Evolutionary conservation across 1,284 basidiomycete genomes (phyloP).

Genomic region (Sporisorium exsertum): DNA sequence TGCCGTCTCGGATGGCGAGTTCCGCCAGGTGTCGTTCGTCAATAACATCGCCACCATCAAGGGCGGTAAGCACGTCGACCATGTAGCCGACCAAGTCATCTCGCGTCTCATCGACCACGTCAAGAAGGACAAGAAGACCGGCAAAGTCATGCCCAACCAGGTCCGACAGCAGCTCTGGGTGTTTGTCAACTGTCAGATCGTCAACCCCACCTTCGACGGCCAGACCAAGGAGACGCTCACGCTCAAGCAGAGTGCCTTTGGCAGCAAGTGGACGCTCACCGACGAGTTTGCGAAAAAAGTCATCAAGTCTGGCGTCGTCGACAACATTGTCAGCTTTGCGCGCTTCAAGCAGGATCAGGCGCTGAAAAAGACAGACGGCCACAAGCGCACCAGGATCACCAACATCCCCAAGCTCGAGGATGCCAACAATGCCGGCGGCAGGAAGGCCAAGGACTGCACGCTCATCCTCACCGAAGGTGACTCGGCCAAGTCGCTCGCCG

Average conservation of each 20-base stretch:
- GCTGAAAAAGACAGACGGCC: conserved; percentile 96
- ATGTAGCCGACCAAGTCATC: conserved; percentile 88
- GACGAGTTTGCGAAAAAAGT: conserved; percentile 98
- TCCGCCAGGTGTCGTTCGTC: conserved; percentile 90
- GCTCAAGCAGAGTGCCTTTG: conserved; percentile 86
- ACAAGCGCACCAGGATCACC: conserved; percentile 81
- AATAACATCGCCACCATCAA: conserved; percentile 98
- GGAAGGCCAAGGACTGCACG: conserved; percentile 83
- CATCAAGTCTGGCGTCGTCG: conserved; percentile 88
- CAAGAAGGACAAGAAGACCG: conserved; percentile 89
- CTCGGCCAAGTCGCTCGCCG: conserved; percentile 95
- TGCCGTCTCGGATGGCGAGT: conserved; percentile 86
- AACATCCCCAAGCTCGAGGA: conserved; percentile 95
- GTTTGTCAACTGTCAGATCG: conserved; percentile 95
- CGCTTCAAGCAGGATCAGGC: conserved; percentile 96
- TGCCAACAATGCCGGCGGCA: conserved; percentile 95
- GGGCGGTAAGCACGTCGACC: conserved; percentile 92
- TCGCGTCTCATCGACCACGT: conserved; percentile 81
- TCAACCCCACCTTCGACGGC: conserved; percentile 99
- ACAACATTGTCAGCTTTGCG: conserved; percentile 93
- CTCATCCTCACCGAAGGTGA: conserved; percentile 99
- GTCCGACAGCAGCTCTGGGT: conserved; percentile 99
- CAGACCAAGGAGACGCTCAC: conserved; percentile 98
- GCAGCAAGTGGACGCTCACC: conserved; percentile 85
- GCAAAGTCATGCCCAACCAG: conserved; percentile 89